Evolutionary conservation across 129 eudicot species (phyloP), one percentile per base, ranked within the genome.

Genomic region (Scalesia atractyloides): DNA sequence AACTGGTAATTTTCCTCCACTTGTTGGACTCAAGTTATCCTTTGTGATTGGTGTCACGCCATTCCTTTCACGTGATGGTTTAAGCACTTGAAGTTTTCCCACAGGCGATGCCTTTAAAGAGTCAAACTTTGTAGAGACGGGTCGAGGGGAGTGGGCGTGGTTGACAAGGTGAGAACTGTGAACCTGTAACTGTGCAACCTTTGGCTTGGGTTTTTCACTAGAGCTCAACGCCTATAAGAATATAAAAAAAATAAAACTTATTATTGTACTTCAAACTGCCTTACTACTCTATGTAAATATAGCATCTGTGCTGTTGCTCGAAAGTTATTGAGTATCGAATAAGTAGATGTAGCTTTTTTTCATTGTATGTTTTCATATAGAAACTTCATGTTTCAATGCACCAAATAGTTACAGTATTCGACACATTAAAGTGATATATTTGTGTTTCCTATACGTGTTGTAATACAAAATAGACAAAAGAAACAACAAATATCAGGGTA

Each of bases 81-180:
- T 94, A 4, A 90, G 96, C 14, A 94, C 86, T 9, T 79, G 90
- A 59, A 94, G 85, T 82, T 90, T 94, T 47, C 92, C 89, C 24
- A 80, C 54, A 70, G 71, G 72, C 5, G 91, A 76, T 59, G 85
- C 64, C 75, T 84, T 90, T 72, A 87, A 56, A 37, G 34, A 47
- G 16, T 90, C 96, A 5, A 70, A 39, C 69, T 81, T 84, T n/a
- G 62, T 80, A 26, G 86, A 83, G 48, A 63, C 73, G 36, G 82
- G 85, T 67, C 89, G 91, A 8, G 86, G 81, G 19, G 95, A 80
- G 76, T 73, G 84, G n/a, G 69, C 72, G 69, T 75, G 81, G 73
- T 70, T 83, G 64, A 82, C 73, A 39, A 39, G 44, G 17, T 60
- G 66, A 60, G 44, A 60, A 26, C 43, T 62, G 43, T 76, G 85